phyloP scores from a whole-genome alignment of 169 alveolate genomes.

The Cryptosporidium sp. region DNA sequence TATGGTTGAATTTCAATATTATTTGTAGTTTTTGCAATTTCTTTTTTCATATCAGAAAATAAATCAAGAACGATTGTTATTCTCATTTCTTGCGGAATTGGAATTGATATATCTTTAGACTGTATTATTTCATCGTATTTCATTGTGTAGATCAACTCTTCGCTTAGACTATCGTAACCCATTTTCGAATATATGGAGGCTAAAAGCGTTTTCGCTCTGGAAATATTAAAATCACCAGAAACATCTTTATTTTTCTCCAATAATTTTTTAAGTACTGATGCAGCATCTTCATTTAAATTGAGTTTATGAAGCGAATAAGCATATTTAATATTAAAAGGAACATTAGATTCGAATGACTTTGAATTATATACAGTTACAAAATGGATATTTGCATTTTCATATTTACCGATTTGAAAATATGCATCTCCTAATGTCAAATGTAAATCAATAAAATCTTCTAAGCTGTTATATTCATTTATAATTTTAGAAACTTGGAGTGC shows the following conservation, averaged over 20 bases:
- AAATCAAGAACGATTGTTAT: conserved; percentile 40
- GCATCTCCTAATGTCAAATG: conserved; percentile 57
- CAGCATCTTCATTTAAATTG: conserved; percentile 29
- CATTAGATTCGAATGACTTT: background rate
- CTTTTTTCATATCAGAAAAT: conserved; percentile 68
- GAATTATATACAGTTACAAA: background rate
- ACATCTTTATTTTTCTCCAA: background rate
- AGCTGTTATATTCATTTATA: conserved; percentile 4
- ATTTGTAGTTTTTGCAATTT: background rate
- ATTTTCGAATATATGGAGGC: conserved; percentile 71
- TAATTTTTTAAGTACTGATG: conserved; percentile 8
- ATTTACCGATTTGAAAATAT: conserved; percentile 50
- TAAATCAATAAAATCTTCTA: conserved; percentile 41
- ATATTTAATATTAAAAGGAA: conserved; percentile 40
- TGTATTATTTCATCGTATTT: conserved; percentile 69
- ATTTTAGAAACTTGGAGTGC: conserved; percentile 47
- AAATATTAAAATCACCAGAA: conserved; percentile 36
- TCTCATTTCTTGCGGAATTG: conserved; percentile 73
- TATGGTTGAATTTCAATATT: conserved; percentile 1
- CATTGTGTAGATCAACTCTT: conserved; percentile 62
- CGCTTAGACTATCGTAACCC: conserved; percentile 44
- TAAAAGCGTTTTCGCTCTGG: conserved; percentile 46
- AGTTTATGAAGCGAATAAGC: conserved; percentile 57
- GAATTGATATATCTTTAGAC: conserved; percentile 53
- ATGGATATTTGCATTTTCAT: conserved; percentile 33